Conservation (phyloP, 768 basidiomycete species). For the Mycena haematopus region DNA sequence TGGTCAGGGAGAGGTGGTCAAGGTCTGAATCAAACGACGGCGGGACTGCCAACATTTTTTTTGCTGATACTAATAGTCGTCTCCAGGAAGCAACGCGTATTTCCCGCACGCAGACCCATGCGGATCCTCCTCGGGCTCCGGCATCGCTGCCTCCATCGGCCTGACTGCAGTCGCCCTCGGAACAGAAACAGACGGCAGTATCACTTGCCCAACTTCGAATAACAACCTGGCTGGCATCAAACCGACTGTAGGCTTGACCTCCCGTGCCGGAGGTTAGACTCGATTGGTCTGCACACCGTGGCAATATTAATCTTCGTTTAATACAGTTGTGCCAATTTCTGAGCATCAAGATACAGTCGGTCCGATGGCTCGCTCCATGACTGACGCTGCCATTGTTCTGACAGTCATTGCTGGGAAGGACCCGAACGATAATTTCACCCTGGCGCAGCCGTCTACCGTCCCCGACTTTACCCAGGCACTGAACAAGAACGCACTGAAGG, state of each 20-base stretch:
- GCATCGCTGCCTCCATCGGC: constrained; percentile 58
- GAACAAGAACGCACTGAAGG: constrained; percentile 50
- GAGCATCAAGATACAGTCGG: constrained; percentile 65
- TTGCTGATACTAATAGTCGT: neutral
- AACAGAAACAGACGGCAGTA: constrained; percentile 61
- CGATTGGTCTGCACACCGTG: too few relatives aligned
- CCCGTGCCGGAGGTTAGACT: constrained; percentile 58
- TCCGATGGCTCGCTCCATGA: constrained; percentile 58
- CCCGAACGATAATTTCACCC: constrained; percentile 59
- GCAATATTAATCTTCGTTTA: neutral
- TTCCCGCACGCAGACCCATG: constrained; percentile 59
- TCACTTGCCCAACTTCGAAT: constrained; percentile 55
- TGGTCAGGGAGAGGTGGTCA: constrained; percentile 68
- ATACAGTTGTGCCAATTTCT: constrained; percentile 61
- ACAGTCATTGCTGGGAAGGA: constrained; percentile 63
- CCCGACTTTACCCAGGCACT: constrained; percentile 65
- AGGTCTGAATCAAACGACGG: constrained; percentile 20
- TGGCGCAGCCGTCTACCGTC: constrained; percentile 55
- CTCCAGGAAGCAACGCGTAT: constrained; percentile 48
- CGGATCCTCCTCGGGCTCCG: constrained; percentile 68
- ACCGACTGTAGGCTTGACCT: constrained; percentile 65
- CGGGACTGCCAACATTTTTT: neutral
- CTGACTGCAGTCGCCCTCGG: constrained; percentile 55
- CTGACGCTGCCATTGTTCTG: constrained; percentile 62
- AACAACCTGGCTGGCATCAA: constrained; percentile 68